Percentiles rank a stretch among this genome's conserved stretches.
Evolutionary conservation across 1,284 basidiomycete genomes (phyloP).

Genomic region (Cutaneotrichosporon spelunceum): DNA sequence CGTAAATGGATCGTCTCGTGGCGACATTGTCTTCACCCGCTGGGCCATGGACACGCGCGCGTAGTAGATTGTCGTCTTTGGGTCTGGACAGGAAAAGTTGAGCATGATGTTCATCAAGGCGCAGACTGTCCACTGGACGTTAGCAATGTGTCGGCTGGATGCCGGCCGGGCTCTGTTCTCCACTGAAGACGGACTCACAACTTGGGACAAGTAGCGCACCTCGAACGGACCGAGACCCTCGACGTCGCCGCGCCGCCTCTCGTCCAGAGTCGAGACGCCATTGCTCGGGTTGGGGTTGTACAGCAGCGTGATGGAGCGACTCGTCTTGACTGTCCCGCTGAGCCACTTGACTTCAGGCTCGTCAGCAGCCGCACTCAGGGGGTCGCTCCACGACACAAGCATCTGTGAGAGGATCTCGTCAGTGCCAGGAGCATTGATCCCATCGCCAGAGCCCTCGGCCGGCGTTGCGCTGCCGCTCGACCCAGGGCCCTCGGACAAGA

Average conservation of each 20-base stretch:
- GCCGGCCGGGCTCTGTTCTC: too few species aligned
- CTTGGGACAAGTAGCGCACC: conserved; percentile 14
- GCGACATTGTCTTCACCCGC: conserved; percentile 32
- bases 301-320: conserved; percentile 25
- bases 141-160: too few species aligned
- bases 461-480: neutral
- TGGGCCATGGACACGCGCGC: conserved; percentile 34
- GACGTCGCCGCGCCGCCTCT: conserved; percentile 15
- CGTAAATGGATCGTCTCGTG: conserved; percentile 29
- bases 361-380: neutral
- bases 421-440: neutral
- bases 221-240: conserved; percentile 16
- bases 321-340: conserved; percentile 21
- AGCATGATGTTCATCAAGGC: conserved; percentile 29
- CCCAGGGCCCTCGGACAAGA: conserved; percentile 2
- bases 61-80: conserved; percentile 34
- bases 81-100: conserved; percentile 23
- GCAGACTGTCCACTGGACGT: conserved; percentile 39
- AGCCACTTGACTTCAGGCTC: conserved; percentile 31
- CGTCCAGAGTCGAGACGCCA: conserved; percentile 28
- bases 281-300: conserved; percentile 33
- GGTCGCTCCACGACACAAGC: conserved; percentile 23
- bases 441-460: neutral
- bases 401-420: conserved; percentile 17
- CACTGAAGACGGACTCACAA: conserved; percentile 8